Evolutionary conservation across 2,329 filamentous ascomycete genomes (phyloP).

Genomic region (Emydomyces testavorans): DNA sequence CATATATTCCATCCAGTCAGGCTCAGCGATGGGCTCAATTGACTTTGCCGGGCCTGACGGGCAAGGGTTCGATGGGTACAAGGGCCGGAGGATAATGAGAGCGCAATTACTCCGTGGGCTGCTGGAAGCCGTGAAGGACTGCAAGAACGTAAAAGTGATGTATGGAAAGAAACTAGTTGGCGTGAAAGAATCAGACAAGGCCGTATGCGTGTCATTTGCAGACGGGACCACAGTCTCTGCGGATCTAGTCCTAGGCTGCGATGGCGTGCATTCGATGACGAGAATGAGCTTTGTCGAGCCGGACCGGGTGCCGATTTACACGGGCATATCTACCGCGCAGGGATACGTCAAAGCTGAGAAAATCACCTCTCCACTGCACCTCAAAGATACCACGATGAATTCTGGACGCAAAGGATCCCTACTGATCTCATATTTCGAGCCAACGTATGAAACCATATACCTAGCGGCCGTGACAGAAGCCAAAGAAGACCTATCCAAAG

Average conservation of each 20-base stretch:
- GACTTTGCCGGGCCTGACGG: background rate
- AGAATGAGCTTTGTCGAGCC: constrained; percentile 41
- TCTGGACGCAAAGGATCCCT: constrained; percentile 29
- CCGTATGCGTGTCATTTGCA: constrained; percentile 39
- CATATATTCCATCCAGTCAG: background rate
- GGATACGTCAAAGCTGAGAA: constrained; percentile 19
- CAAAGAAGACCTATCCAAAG: constrained; percentile 18
- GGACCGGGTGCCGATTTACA: constrained; percentile 40
- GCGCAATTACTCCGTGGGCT: background rate
- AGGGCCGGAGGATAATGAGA: background rate
- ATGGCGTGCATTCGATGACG: constrained; percentile 50
- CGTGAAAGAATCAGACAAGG: constrained; percentile 37
- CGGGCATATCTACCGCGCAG: constrained; percentile 27
- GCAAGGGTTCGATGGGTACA: background rate
- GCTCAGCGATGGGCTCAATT: background rate
- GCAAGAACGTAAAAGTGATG: constrained; percentile 23
- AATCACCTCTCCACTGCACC: constrained; percentile 24
- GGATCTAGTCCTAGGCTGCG: constrained; percentile 43
- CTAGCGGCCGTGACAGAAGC: constrained; percentile 27
- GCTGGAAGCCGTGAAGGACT: background rate
- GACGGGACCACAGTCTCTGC: constrained; percentile 36
- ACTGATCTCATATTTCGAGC: constrained; percentile 29
- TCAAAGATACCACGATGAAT: constrained; percentile 25
- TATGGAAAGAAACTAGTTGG: constrained; percentile 30
- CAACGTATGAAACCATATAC: constrained; percentile 20